Conservation (phyloP, 345 rosid species). For the Citrus sp. region DNA sequence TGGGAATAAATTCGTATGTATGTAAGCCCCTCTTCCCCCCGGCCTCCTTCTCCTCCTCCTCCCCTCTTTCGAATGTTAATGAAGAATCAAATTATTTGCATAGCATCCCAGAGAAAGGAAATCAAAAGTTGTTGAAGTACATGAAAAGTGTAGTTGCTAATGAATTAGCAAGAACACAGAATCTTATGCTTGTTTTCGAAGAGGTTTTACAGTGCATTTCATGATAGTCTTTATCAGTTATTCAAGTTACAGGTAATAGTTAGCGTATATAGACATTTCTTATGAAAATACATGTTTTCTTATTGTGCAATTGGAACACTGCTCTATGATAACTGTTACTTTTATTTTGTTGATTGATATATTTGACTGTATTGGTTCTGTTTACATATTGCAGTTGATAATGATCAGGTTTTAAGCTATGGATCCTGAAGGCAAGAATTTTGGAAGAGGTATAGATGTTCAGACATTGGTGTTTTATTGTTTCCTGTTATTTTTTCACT, state of each 20-base stretch:
- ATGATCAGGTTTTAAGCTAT: slow-evolving; percentile 40
- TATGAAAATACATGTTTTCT: not conserved
- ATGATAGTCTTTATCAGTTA: not conserved
- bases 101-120: not conserved
- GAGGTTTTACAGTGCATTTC: not conserved
- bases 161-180: not conserved
- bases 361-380: not conserved
- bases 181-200: not conserved
- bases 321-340: not conserved
- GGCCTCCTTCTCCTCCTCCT: no score
- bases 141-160: not conserved
- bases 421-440: slow-evolving; percentile 68
- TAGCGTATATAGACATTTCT: not conserved
- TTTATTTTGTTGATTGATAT: not conserved
- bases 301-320: not conserved
- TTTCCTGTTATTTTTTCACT: not conserved
- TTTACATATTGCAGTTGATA: slow-evolving; percentile 33
- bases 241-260: not conserved
- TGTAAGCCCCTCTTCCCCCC: no score
- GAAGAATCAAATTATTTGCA: not conserved
- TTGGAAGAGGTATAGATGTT: slow-evolving; percentile 53
- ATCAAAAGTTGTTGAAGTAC: not conserved
- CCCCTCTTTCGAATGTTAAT: not conserved
- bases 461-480: not conserved
- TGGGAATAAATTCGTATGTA: not conserved